Conservation (phyloP, 1,139 yeast species). For the Taphrina wiesneri region DNA sequence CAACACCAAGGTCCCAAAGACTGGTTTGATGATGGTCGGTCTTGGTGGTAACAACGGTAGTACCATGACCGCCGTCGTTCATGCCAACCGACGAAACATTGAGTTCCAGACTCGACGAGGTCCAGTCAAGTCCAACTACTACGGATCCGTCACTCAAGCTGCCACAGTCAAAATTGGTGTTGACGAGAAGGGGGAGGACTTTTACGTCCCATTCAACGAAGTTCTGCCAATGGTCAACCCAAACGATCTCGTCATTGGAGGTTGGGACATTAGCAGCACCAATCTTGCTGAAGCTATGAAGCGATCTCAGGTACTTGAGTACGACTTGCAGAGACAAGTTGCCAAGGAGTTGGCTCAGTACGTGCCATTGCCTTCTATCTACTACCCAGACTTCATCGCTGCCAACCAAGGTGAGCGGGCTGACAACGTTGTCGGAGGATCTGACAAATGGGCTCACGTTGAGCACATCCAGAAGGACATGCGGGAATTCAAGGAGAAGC, state of each 20-base stretch:
- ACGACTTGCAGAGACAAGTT: slow-evolving; percentile 77
- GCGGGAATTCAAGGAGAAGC: slow-evolving; percentile 69
- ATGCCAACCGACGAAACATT: slow-evolving; percentile 80
- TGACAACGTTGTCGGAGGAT: slow-evolving; percentile 72
- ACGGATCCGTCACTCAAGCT: slow-evolving; percentile 94
- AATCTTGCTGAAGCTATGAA: slow-evolving; percentile 76
- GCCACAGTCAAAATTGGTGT: slow-evolving; percentile 89
- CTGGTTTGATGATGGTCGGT: slow-evolving; percentile 83
- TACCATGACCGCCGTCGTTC: slow-evolving; percentile 78
- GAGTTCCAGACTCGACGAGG: slow-evolving; percentile 84
- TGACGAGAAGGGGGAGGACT: slow-evolving; percentile 77
- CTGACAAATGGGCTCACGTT: slow-evolving; percentile 85
- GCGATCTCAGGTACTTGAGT: slow-evolving; percentile 85
- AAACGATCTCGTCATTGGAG: slow-evolving; percentile 84
- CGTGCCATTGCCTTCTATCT: slow-evolving; percentile 78
- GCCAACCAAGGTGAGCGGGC: slow-evolving; percentile 93
- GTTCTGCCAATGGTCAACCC: slow-evolving; percentile 86
- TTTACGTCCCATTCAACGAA: slow-evolving; percentile 89
- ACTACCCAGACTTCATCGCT: slow-evolving; percentile 96
- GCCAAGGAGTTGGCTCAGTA: slow-evolving; percentile 62
- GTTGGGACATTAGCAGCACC: slow-evolving; percentile 86
- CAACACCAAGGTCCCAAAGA: slow-evolving; percentile 77
- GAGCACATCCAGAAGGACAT: slow-evolving; percentile 84
- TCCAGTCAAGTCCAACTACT: slow-evolving; percentile 76
- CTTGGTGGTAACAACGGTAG: slow-evolving; percentile 97